Base-by-base conservation (phyloP, 495 filamentous ascomycete genomes). In the Penicillium parvum region DNA sequence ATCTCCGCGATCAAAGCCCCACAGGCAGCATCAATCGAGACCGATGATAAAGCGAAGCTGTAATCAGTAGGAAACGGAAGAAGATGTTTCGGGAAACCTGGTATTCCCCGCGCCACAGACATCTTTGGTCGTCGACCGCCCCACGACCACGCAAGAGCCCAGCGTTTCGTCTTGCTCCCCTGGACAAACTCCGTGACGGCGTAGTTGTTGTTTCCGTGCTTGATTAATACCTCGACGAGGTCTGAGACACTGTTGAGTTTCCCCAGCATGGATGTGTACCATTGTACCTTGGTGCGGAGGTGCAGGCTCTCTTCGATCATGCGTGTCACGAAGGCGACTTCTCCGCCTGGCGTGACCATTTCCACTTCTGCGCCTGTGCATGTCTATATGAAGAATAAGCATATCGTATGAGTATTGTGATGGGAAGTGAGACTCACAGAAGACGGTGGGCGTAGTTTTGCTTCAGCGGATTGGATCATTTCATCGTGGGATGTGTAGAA, bases 251-350 rank as follows among this genome's bases (percentile, higher is more conserved):
- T 92, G 22, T 76, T 79, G 19, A 86, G 66, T 49, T 92, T 94
- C 0, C 92, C 92, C 0, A 96, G 69, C 88, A 98, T 95, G 18
- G 79, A 81, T 2, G 86, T 95, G 58, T 90, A 96, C 92, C 92
- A 97, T 36, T 78, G 79, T 7, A 91, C 76, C 14, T 70, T 63
- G 0, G 77, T 74, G 26, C 66, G 57, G 5, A 91, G 64, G 0
- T 58, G 50, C 8, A 85, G 61, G 26, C 84, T 90, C 54, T 95
- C 86, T 4, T 79, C 70, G 28, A 96, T 71, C 59, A 96, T 85
- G 14, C 81, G 75, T 1, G 72, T 65, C 0, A 90, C 79, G 49
- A 96, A 96, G 6, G 77, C 80, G 3, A 91, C 62, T 64, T 98
- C 92, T 1, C 92, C 92, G 1, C 90, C 90, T 0, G 68, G 57